Conservation (phyloP, 129 eudicot genomes). For the Arctium minus region DNA sequence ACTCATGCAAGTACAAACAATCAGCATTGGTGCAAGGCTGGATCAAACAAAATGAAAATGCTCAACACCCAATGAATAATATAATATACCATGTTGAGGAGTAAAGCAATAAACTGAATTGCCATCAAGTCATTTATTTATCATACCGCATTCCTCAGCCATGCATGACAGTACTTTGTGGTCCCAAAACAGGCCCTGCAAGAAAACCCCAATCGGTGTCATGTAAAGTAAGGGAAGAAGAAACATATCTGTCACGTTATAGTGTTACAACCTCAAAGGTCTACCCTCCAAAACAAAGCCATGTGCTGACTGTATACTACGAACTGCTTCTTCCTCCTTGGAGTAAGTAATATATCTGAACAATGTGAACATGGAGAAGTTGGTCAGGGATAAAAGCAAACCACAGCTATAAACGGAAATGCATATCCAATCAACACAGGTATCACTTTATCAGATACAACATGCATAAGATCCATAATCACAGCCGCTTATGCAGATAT, state of each 20-base stretch:
- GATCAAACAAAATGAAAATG: slow-evolving; percentile 2
- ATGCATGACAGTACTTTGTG: slow-evolving; percentile 65
- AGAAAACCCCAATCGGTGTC: background rate
- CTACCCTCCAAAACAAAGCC: slow-evolving; percentile 55
- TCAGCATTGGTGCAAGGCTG: slow-evolving; percentile 65
- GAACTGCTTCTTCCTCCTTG: slow-evolving; percentile 59
- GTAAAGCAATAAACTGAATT: slow-evolving; percentile 12
- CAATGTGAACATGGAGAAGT: background rate
- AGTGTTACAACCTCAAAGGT: slow-evolving; percentile 44
- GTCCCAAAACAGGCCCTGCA: slow-evolving; percentile 70
- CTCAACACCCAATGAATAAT: slow-evolving; percentile 1
- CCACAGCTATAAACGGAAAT: background rate
- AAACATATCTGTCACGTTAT: background rate
- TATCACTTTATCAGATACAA: background rate
- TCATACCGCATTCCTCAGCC: slow-evolving; percentile 53
- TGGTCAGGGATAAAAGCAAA: slow-evolving; percentile 15
- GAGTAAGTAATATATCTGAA: slow-evolving; percentile 56
- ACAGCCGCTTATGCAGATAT: background rate
- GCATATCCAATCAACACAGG: slow-evolving; percentile 1
- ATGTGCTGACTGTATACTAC: slow-evolving; percentile 59
- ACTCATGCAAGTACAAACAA: slow-evolving; percentile 61
- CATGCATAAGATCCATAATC: background rate
- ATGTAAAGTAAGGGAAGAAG: background rate
- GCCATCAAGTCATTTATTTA: background rate
- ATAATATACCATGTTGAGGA: background rate